Evolutionary conservation across 2,329 filamentous ascomycete species (phyloP), one percentile per base, ranked within the genome.

Genomic region (Coleophoma eucalyptorum): DNA sequence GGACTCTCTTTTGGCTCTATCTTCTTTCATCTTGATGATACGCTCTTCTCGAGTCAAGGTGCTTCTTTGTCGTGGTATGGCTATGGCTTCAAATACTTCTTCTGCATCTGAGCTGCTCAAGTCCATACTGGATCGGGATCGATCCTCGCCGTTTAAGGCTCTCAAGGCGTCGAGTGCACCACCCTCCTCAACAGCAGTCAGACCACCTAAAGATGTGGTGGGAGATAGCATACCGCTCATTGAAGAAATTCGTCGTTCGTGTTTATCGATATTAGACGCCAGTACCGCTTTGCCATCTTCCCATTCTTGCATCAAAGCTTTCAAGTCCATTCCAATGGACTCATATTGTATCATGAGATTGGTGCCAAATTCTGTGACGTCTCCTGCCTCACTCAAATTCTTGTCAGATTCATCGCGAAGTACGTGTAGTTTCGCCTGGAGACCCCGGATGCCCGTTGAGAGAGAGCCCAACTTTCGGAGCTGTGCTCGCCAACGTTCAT

Each of bases 371-470:
- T 96, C 89, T 4, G 83, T 82, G 16, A 89, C 82, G 59, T 86
- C 83, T 52, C 78, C 77, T 35, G 88, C 84, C 59, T 87, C 84
- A 62, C 96, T 89, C 26, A 96, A 71, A 41, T 84, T 84, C 53
- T 82, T 82, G 63, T 89, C 90, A 0, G 91, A 95, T 67, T 97
- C 91, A 67, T 99, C 94, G 46, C 90, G 84, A 49, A 97, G 73
- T 7, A 99, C 77, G 53, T 95, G 91, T 73, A 99, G 84, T 69
- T 97, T 99, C 34, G 94, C 94, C 69, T 97, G 93, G 45, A 99
- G 77, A 11, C 90, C 89, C 26, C 92, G 86, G 54, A 97, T 96
- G 15, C 91, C 92, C 50, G 91, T 89, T 0, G 91, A 96, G 33
- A 99, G 77, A 1, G 88, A 89, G 63, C 89, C 90, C 40, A 99